Evolutionary conservation across 352 stramenopile species (phyloP).

Genomic region (Blastocystis sp.): DNA sequence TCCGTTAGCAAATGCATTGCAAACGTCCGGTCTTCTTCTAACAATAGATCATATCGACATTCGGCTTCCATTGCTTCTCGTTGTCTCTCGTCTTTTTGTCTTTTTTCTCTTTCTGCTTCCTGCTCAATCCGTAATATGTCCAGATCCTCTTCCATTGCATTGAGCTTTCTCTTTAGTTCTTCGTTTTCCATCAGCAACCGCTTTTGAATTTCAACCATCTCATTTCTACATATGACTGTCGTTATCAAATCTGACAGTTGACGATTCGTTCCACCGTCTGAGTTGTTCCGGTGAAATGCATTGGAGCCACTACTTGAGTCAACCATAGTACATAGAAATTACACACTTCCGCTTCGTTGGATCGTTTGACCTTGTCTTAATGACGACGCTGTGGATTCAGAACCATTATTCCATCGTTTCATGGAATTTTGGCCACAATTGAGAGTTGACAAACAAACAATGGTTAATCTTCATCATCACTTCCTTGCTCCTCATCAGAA

Average conservation of each 20-base stretch:
- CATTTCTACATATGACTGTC: background rate
- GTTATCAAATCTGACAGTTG: background rate
- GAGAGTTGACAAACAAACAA: slow-evolving; percentile 38
- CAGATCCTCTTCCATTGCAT: slow-evolving; percentile 7
- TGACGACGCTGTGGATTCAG: background rate
- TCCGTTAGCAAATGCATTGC: slow-evolving; percentile 1
- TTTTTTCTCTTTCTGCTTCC: background rate
- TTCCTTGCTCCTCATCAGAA: slow-evolving; percentile 64
- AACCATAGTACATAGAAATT: background rate
- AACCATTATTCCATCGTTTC: slow-evolving; percentile 58
- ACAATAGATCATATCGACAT: background rate
- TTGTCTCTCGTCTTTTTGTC: slow-evolving; percentile 10
- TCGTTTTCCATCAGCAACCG: slow-evolving; percentile 10
- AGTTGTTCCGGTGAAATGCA: slow-evolving; percentile 8
- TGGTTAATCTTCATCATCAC: background rate
- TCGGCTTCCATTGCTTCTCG: background rate
- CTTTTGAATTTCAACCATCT: slow-evolving; percentile 22
- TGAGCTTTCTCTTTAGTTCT: background rate
- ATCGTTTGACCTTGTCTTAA: background rate
- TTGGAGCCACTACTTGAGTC: background rate
- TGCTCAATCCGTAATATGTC: slow-evolving; percentile 45
- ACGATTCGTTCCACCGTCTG: background rate
- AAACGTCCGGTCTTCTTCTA: slow-evolving; percentile 4
- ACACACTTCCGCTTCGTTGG: background rate
- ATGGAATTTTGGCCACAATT: background rate